Evolutionary conservation across 768 basidiomycete genomes (phyloP).

Genomic region (Cyclocybe cylindracea): DNA sequence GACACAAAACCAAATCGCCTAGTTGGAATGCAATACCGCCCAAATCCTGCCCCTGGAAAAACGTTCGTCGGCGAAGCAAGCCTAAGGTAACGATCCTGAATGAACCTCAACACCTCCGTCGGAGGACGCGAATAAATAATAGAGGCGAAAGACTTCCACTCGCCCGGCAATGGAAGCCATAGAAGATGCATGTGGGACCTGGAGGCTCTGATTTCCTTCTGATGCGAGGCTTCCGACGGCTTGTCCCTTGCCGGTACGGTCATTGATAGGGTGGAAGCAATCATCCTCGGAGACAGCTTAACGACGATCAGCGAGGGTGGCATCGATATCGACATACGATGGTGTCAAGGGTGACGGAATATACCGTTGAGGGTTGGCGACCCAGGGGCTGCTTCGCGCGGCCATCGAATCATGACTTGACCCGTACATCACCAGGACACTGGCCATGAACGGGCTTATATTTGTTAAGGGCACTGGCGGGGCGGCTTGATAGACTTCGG

Average conservation of each 20-base stretch:
- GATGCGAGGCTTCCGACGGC: slow-evolving; percentile 27
- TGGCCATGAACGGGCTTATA: slow-evolving; percentile 59
- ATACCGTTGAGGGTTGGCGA: slow-evolving; percentile 48
- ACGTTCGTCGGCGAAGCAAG: slow-evolving; percentile 85
- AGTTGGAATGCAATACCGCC: slow-evolving; percentile 47
- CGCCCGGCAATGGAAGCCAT: slow-evolving; percentile 63
- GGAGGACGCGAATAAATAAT: slow-evolving; percentile 74
- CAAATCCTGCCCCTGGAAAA: slow-evolving; percentile 69
- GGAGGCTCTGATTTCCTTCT: slow-evolving; percentile 15
- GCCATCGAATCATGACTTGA: slow-evolving; percentile 29
- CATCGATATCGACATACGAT: slow-evolving; percentile 91
- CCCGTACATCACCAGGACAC: slow-evolving; percentile 39
- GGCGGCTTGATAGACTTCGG: slow-evolving; percentile 75
- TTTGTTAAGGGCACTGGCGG: slow-evolving; percentile 68
- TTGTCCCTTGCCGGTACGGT: slow-evolving; percentile 35
- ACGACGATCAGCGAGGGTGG: slow-evolving; percentile 78
- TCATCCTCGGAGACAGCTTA: slow-evolving; percentile 81
- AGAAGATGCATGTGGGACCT: slow-evolving; percentile 27
- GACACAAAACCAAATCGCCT: slow-evolving; percentile 46
- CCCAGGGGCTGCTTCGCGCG: slow-evolving; percentile 25
- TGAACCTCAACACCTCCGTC: slow-evolving; percentile 93
- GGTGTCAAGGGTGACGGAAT: slow-evolving; percentile 60
- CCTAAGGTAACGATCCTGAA: slow-evolving; percentile 80
- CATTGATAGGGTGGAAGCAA: slow-evolving; percentile 41
- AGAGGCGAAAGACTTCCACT: slow-evolving; percentile 75